These are phyloP conservation scores for Tulasnella sp. DNA, from an alignment of 768 basidiomycete genomes.

Conservation along the genomic window DNA sequence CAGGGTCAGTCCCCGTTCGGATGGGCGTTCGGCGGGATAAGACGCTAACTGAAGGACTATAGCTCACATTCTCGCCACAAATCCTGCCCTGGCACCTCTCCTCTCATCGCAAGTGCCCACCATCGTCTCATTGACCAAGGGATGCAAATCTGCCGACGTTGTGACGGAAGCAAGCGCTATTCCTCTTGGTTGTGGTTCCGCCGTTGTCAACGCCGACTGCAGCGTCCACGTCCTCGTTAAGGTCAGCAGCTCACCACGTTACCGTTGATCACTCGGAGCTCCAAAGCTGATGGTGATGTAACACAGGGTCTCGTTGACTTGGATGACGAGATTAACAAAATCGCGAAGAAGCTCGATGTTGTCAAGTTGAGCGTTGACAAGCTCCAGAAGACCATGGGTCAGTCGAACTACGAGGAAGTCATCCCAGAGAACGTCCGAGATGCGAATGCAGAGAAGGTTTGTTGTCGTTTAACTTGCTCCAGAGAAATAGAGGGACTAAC, in stretches of 20 bases:
- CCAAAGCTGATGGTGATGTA: neutral
- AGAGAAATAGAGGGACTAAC: neutral
- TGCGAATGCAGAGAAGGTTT: slow-evolving; percentile 76
- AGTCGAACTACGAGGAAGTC: slow-evolving; percentile 68
- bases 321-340: slow-evolving; percentile 78
- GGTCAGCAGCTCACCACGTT: slow-evolving; percentile 40
- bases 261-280: neutral
- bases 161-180: slow-evolving; percentile 58
- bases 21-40: neutral
- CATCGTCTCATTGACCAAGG: slow-evolving; percentile 77
- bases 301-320: slow-evolving; percentile 81
- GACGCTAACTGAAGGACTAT: neutral
- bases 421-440: slow-evolving; percentile 70
- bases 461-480: slow-evolving; percentile 23
- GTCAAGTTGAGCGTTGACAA: slow-evolving; percentile 65
- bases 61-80: slow-evolving; percentile 62
- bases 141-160: slow-evolving; percentile 68
- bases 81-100: slow-evolving; percentile 49
- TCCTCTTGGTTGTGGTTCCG: slow-evolving; percentile 81
- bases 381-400: slow-evolving; percentile 59
- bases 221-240: slow-evolving; percentile 78
- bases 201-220: slow-evolving; percentile 65
- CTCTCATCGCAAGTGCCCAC: slow-evolving; percentile 68
- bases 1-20: slow-evolving; percentile 47
- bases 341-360: slow-evolving; percentile 80